A percentile compares a stretch with the other conserved stretches of the same genome.
These are phyloP conservation scores for Cystobasidium slooffiae DNA, from an alignment of 1,284 basidiomycete species.

Conservation along the genomic window DNA sequence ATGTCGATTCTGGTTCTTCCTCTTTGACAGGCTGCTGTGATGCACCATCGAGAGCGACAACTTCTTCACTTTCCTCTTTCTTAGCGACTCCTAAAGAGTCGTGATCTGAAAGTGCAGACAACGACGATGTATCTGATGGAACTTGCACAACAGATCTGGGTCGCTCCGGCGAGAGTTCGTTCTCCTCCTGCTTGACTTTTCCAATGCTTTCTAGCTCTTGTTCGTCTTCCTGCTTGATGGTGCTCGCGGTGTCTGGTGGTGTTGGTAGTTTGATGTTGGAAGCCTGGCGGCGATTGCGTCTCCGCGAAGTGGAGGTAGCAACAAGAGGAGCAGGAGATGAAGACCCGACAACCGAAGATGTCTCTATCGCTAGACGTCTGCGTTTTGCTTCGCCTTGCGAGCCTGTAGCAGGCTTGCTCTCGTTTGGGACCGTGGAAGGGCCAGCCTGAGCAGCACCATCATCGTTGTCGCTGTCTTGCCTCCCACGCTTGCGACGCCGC, in stretches of 20 bases:
- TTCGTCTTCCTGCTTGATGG: background rate
- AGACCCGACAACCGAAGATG: background rate
- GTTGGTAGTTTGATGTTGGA: background rate
- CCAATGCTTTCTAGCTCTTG: background rate
- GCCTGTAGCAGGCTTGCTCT: background rate
- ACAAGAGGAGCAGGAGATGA: background rate
- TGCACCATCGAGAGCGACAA: too few species aligned
- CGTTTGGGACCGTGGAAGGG: background rate
- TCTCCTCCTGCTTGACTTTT: background rate
- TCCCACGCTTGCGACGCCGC: conserved; percentile 19
- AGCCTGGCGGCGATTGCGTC: background rate
- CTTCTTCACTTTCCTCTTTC: background rate
- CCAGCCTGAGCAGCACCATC: background rate
- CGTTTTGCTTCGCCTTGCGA: background rate
- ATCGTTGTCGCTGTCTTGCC: conserved; percentile 23
- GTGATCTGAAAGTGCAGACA: background rate
- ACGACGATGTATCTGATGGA: background rate
- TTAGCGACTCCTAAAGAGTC: background rate
- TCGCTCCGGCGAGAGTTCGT: too few species aligned
- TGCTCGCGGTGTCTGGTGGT: background rate
- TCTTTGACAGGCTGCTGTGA: background rate
- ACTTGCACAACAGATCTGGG: background rate
- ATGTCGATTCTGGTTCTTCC: background rate
- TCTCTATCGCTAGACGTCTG: background rate
- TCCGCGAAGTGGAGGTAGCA: background rate